These are phyloP conservation scores for Vigna unguiculata DNA, from an alignment of 306 rosid genomes.

Conservation along the genomic window DNA sequence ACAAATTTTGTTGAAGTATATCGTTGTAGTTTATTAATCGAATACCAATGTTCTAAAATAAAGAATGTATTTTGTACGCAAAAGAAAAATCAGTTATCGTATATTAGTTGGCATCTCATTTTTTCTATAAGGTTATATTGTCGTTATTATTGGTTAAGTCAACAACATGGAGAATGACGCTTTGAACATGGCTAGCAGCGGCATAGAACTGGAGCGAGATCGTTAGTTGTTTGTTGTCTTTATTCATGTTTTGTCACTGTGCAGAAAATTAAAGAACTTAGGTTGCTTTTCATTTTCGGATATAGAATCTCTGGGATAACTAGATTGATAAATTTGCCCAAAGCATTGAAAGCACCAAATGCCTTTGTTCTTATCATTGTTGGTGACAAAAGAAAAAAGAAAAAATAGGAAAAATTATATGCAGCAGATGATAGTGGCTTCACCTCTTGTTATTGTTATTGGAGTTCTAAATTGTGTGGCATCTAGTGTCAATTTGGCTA, in stretches of 20 bases:
- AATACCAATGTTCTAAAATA: no score
- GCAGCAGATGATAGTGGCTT: not conserved
- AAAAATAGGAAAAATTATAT: not conserved
- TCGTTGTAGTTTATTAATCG: no score
- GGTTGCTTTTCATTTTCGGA: not conserved
- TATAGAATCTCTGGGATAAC: not conserved
- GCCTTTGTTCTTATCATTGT: not conserved
- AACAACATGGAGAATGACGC: constrained; percentile 35
- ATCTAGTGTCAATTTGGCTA: constrained; percentile 21
- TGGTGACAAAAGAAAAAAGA: not conserved
- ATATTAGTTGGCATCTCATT: not conserved
- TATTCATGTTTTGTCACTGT: not conserved
- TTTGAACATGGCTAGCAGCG: not conserved
- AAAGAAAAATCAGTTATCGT: not conserved
- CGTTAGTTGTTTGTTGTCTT: not conserved
- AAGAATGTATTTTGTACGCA: not conserved
- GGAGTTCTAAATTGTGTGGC: constrained; percentile 31
- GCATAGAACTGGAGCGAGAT: not conserved
- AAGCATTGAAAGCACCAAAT: not conserved
- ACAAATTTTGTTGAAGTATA: no score
- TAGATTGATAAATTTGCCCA: not conserved
- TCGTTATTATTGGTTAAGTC: not conserved
- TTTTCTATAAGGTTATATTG: not conserved
- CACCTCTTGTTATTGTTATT: not conserved
- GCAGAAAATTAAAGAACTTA: not conserved